Evolutionary conservation across 768 basidiomycete species (phyloP).

Genomic region (Boletus rex-veris): DNA sequence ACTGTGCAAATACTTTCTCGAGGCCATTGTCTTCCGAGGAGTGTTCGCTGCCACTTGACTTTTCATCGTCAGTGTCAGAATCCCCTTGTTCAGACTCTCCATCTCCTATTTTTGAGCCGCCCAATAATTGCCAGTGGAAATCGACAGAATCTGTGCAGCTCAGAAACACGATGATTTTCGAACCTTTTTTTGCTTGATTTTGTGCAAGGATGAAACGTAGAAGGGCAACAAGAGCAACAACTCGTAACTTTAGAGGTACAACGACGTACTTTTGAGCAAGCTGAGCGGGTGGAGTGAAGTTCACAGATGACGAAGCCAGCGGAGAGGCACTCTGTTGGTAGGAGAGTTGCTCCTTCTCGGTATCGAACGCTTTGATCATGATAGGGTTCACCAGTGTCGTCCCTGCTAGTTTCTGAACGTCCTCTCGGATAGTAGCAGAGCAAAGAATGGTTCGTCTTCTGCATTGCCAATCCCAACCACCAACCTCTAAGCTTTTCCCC

Average conservation of each 20-base stretch:
- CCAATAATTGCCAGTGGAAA: slow-evolving; percentile 88
- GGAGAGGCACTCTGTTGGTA: slow-evolving; percentile 15
- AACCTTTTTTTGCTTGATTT: slow-evolving; percentile 46
- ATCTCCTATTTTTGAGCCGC: slow-evolving; percentile 63
- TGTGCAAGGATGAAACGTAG: slow-evolving; percentile 76
- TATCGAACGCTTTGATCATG: slow-evolving; percentile 73
- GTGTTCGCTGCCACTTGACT: slow-evolving; percentile 25
- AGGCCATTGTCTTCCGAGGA: slow-evolving; percentile 22
- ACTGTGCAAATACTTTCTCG: slow-evolving; percentile 52
- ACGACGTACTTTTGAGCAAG: slow-evolving; percentile 87
- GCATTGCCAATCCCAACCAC: slow-evolving; percentile 82
- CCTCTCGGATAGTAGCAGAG: slow-evolving; percentile 94
- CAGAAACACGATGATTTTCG: slow-evolving; percentile 90
- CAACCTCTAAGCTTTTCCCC: slow-evolving; percentile 67
- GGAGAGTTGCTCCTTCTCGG: slow-evolving; percentile 30
- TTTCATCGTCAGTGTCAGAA: slow-evolving; percentile 23
- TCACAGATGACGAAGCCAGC: slow-evolving; percentile 37
- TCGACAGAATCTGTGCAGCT: slow-evolving; percentile 98
- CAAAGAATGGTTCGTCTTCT: slow-evolving; percentile 86
- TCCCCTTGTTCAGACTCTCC: slow-evolving; percentile 24
- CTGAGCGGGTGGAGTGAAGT: slow-evolving; percentile 93
- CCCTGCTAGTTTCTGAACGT: slow-evolving; percentile 91
- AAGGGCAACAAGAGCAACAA: slow-evolving; percentile 85
- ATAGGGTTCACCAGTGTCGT: slow-evolving; percentile 74
- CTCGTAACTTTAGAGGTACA: slow-evolving; percentile 89